Evolutionary conservation across 179 eudicot species (phyloP), one percentile per base, ranked within the genome.

Genomic region (Beta lomatogona): DNA sequence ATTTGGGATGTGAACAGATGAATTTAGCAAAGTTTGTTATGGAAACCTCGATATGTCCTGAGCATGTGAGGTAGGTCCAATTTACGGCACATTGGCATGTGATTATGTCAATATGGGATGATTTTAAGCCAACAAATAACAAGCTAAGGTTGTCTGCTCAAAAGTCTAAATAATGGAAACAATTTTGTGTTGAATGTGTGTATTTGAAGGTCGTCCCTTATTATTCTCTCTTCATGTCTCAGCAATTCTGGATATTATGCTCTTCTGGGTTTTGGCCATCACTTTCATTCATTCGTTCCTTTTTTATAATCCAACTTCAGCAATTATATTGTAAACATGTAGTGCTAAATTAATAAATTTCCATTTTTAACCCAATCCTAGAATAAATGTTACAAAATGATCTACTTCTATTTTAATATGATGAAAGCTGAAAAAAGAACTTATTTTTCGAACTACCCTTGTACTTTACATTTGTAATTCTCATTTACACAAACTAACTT

Each of bases 1-100:
- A 10, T 57, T 22, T 18, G 31, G 55, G 79, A 81, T 75, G 83
- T 74, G 74, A 75, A 64, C 31, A 25, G 7, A 72, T 8, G 63
- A 61, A 48, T 74, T 55, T 22, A 28, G 21, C 73, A 25, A 57
- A 57, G 25, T n/a, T 68, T 78, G 31, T 67, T 36, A 8, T 59
- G 46, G 15, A 71, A 61, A 41, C 71, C 1, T 22, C 61, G 3
- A 48, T 74, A 66, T n/a, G n/a, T 57, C 54, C 21, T 71, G 9
- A 6, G 69, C 81, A 82, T 82, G 82, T 77, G 81, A 59, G 81
- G 84, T 77, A 77, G 81, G 81, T 73, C 86, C 81, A 64, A 72
- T 80, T n/a, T 58, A 8, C 9, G n/a, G 77, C 77, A 74, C 36
- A 55, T 55, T 48, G 63, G 41, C 75, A 81, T 72, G 83, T 84